These are phyloP conservation scores for Coniochaeta prunicola DNA, from an alignment of 2,329 filamentous ascomycete genomes.

Conservation along the genomic window DNA sequence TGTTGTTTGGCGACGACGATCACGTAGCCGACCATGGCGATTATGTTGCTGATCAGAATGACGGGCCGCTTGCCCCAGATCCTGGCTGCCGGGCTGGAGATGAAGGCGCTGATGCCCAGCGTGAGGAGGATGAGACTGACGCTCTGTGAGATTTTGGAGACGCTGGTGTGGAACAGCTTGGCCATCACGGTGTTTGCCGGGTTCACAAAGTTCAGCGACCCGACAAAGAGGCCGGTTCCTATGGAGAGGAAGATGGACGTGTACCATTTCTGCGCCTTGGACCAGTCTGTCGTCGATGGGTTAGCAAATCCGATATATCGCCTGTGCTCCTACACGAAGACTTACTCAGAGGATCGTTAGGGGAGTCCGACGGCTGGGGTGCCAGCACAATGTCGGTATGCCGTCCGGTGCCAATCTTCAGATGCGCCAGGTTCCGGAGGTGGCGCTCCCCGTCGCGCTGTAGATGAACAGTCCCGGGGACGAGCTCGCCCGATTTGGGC, in stretches of 20 bases:
- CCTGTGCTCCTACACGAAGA: slow-evolving; percentile 29
- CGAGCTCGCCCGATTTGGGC: slow-evolving; percentile 8
- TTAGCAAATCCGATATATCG: slow-evolving; percentile 14
- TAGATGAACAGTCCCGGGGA: slow-evolving; percentile 20
- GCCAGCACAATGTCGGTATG: slow-evolving; percentile 32
- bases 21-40: slow-evolving; percentile 19
- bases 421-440: slow-evolving; percentile 13
- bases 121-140: slow-evolving; percentile 16
- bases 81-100: slow-evolving; percentile 20
- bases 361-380: slow-evolving; percentile 35
- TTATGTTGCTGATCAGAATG: slow-evolving; percentile 23
- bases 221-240: slow-evolving; percentile 26
- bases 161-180: background rate
- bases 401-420: slow-evolving; percentile 16
- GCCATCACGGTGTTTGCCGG: slow-evolving; percentile 25
- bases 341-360: slow-evolving; percentile 38
- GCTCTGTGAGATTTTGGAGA: slow-evolving; percentile 24
- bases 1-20: background rate
- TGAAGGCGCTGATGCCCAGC: slow-evolving; percentile 23
- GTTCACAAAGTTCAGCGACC: slow-evolving; percentile 26
- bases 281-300: slow-evolving; percentile 8
- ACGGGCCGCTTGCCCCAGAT: slow-evolving; percentile 24
- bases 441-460: slow-evolving; percentile 21
- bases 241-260: slow-evolving; percentile 21
- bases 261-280: background rate